A percentile compares a stretch with the other conserved stretches of the same genome.
phyloP scores from a whole-genome alignment of 495 filamentous ascomycete genomes.

The Neurospora discreta region DNA sequence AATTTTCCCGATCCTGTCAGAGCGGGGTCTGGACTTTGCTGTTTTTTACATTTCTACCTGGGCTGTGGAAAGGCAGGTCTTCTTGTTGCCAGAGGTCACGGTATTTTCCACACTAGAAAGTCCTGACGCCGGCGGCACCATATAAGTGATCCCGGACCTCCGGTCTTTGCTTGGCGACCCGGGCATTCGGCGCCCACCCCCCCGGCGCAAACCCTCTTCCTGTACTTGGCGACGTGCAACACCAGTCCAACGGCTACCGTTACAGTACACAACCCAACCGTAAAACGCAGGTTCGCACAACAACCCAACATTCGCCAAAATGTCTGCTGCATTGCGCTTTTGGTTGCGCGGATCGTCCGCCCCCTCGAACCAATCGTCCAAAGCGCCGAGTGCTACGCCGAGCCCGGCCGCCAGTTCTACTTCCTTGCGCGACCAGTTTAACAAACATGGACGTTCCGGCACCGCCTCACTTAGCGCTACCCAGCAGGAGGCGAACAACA shows the following conservation, averaged over 20 bases:
- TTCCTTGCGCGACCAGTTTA: neutral
- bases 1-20: neutral
- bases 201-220: neutral
- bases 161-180: neutral
- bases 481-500: conserved; percentile 24
- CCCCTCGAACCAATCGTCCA: conserved; percentile 13
- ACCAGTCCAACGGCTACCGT: neutral
- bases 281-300: neutral
- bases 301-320: neutral
- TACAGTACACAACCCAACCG: neutral
- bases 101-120: neutral
- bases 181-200: neutral
- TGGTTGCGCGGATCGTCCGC: conserved; percentile 20
- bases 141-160: neutral
- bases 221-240: conserved; percentile 1
- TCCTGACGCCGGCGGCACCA: neutral
- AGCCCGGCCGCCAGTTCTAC: conserved; percentile 17
- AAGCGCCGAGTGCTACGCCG: conserved; percentile 5
- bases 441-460: conserved; percentile 16
- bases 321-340: conserved; percentile 20
- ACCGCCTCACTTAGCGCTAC: conserved; percentile 12
- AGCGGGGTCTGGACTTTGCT: neutral
- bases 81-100: too few relatives aligned
- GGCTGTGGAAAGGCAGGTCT: neutral
- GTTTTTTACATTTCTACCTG: neutral